Evolutionary conservation across 2,329 filamentous ascomycete species (phyloP).

Genomic region (Aspergillus latus): DNA sequence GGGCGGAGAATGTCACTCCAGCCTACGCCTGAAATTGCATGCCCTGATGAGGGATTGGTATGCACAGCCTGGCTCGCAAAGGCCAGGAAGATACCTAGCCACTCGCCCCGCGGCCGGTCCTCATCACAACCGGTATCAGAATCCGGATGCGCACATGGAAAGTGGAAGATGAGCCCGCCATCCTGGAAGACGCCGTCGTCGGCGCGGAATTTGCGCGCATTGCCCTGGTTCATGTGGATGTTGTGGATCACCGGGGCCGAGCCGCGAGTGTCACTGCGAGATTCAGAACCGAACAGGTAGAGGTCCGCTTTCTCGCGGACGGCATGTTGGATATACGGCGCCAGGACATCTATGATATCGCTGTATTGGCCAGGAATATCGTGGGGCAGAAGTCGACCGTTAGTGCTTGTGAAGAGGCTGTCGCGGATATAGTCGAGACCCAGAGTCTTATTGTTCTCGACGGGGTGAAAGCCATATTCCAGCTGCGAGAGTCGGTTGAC

Average conservation of each 20-base stretch:
- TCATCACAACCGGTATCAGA: neutral
- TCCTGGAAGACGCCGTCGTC: slow-evolving; percentile 23
- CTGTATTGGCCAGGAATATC: slow-evolving; percentile 20
- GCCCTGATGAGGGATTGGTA: slow-evolving; percentile 11
- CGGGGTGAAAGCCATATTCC: slow-evolving; percentile 14
- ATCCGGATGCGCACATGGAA: neutral
- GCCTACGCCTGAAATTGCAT: slow-evolving; percentile 4
- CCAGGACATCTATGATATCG: slow-evolving; percentile 37
- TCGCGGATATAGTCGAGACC: slow-evolving; percentile 20
- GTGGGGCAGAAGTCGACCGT: slow-evolving; percentile 22
- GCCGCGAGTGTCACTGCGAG: neutral
- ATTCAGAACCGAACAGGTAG: slow-evolving; percentile 21
- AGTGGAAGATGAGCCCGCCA: slow-evolving; percentile 21
- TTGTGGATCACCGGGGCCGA: slow-evolving; percentile 18
- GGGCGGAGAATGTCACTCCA: slow-evolving; percentile 8
- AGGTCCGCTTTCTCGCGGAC: slow-evolving; percentile 16
- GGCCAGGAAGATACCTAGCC: slow-evolving; percentile 22
- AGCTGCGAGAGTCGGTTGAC: slow-evolving; percentile 13
- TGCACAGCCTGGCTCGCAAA: slow-evolving; percentile 23
- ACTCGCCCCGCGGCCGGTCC: slow-evolving; percentile 5
- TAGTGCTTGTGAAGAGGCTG: slow-evolving; percentile 17
- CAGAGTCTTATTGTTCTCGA: neutral
- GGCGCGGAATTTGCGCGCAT: neutral
- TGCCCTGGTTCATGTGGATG: slow-evolving; percentile 27
- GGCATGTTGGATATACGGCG: slow-evolving; percentile 16